Conservation (phyloP, 805 yeast genomes). For the Saturnispora zaruensis region DNA sequence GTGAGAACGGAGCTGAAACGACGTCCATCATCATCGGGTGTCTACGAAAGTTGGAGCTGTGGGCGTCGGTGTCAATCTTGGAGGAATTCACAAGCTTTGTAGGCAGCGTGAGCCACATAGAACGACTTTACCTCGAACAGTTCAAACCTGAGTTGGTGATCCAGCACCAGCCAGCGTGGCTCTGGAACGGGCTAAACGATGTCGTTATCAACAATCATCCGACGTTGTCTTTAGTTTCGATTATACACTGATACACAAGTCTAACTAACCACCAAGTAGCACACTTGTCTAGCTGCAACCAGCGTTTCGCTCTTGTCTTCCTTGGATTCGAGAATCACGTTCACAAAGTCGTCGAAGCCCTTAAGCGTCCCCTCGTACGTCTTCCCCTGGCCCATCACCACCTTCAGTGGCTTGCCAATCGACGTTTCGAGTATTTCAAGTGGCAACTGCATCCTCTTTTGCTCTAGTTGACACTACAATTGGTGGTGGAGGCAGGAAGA, state of each 20-base stretch:
- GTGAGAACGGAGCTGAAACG: constrained; percentile 83
- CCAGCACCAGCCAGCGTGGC: constrained; percentile 41
- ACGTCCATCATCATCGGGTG: constrained; percentile 83
- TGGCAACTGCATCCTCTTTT: constrained; percentile 40
- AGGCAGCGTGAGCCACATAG: constrained; percentile 71
- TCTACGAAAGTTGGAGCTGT: constrained; percentile 67
- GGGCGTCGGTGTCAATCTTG: constrained; percentile 84
- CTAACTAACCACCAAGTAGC: constrained; percentile 1
- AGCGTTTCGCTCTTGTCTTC: constrained; percentile 35
- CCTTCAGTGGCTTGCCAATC: constrained; percentile 72
- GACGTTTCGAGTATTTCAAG: constrained; percentile 83
- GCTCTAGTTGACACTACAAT: background rate
- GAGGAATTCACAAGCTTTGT: constrained; percentile 77
- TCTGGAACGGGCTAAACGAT: constrained; percentile 58
- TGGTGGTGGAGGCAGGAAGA: background rate
- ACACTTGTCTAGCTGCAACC: constrained; percentile 7
- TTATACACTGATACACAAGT: constrained; percentile 18
- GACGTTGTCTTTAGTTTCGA: background rate
- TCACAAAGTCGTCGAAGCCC: constrained; percentile 95
- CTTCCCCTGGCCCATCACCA: constrained; percentile 45
- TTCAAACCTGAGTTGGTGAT: constrained; percentile 58
- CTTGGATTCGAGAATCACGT: constrained; percentile 58
- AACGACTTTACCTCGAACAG: constrained; percentile 73
- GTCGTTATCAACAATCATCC: constrained; percentile 52
- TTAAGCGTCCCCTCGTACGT: constrained; percentile 75